Base-by-base conservation (phyloP, 441 rosid species). In the Gossypium lobatum region DNA sequence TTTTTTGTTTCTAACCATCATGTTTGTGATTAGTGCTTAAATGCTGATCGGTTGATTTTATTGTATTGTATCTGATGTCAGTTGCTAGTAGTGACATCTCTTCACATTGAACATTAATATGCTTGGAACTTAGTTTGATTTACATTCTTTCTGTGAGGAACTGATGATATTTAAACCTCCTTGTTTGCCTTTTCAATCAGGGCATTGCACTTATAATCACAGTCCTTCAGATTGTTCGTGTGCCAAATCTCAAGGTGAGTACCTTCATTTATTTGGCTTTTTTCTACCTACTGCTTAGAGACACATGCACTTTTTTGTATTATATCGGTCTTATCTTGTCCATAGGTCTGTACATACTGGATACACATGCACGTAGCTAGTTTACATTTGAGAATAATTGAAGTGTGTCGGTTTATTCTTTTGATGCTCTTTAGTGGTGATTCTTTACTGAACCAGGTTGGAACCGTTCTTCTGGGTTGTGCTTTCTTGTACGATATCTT, bases 401-500 rank as follows among this genome's bases (percentile, higher is more conserved):
- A 66, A 66, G 20, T 46, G 57, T 39, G 16, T 26, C 31, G 20
- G 31, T 58, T 7, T 9, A 20, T 14, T 9, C 9, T 57, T 39
- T 59, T 60, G 9, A 55, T 23, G 11, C 14, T 17, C 64, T 37
- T 14, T 17, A 42, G 13, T 21, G 62, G 21, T 63, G 20, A 31
- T 39, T 16, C 70, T 60, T 62, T 26, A 75, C 70, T 60, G 64
- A 25, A 76, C 75, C 91, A 91, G 93, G 96, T 91, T 63, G 93
- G 94, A 48, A 91, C 91, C 5, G 89, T 89, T 74, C 96, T 91
- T 70, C 89, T 91, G 66, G 78, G 96, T 71, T 91, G 94, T 70
- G 96, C 93, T 45, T 88, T 91, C 80, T 58, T 88, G 83, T 89
- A 91, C 55, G 94, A 91, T 79, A 91, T 91, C 79, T 91, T 91